These are phyloP conservation scores for Neoascochyta sp. DNA, from an alignment of 2,329 filamentous ascomycete species.

Conservation along the genomic window DNA sequence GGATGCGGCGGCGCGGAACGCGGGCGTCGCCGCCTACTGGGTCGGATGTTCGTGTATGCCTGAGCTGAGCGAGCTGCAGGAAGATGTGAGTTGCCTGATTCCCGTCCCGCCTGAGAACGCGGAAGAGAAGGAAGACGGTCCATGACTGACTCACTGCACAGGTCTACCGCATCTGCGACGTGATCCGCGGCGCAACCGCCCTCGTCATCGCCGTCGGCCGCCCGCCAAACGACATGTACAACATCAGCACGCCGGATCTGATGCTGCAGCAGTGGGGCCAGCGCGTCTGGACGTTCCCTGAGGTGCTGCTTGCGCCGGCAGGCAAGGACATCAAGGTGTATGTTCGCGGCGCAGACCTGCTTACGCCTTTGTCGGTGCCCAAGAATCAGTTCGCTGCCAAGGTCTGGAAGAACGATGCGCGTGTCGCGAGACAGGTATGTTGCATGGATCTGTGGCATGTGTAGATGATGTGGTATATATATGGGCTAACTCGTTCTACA, in stretches of 20 bases:
- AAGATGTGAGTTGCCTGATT: constrained; percentile 18
- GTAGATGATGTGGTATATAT: too few relatives aligned
- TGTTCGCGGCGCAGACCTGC: constrained; percentile 23
- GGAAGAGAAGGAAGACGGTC: too few relatives aligned
- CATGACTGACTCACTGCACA: constrained; percentile 1
- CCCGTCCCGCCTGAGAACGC: background rate
- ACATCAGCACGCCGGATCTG: constrained; percentile 21
- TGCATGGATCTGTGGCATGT: background rate
- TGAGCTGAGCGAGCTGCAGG: constrained; percentile 28
- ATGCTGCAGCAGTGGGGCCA: constrained; percentile 45
- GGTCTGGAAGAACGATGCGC: constrained; percentile 41
- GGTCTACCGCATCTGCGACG: constrained; percentile 47
- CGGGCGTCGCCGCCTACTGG: constrained; percentile 44
- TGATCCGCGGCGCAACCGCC: constrained; percentile 43
- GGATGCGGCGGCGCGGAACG: constrained; percentile 38
- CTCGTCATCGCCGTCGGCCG: constrained; percentile 43
- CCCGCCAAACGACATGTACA: constrained; percentile 15
- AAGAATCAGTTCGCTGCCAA: constrained; percentile 43
- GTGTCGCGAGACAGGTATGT: constrained; percentile 29
- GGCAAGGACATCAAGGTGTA: constrained; percentile 33
- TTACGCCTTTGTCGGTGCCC: constrained; percentile 22
- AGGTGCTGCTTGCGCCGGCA: constrained; percentile 38
- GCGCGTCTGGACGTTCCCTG: constrained; percentile 48
- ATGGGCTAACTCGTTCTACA: constrained; percentile 24
- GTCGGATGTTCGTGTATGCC: constrained; percentile 44